These are phyloP conservation scores for Ceratobasidium sp. DNA, from an alignment of 1,284 basidiomycete genomes.

Conservation along the genomic window DNA sequence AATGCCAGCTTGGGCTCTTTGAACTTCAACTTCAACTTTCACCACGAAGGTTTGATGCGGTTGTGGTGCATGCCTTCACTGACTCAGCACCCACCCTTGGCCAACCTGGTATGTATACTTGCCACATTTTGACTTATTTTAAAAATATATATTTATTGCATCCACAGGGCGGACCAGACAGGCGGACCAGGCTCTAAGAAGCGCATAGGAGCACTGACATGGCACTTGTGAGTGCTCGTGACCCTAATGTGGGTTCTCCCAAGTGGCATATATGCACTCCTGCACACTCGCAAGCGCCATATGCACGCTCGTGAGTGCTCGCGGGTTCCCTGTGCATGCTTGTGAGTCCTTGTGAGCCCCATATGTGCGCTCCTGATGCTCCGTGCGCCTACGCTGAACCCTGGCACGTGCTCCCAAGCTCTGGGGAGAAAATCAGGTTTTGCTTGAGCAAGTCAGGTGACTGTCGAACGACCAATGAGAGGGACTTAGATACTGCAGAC, in stretches of 20 bases:
- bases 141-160: background rate
- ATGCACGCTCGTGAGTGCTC: too few relatives aligned
- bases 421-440: too few relatives aligned
- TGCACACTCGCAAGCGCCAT: too few relatives aligned
- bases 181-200: background rate
- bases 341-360: background rate
- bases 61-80: too few relatives aligned
- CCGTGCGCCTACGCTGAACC: background rate
- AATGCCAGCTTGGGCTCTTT: too few relatives aligned
- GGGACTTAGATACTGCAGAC: too few relatives aligned
- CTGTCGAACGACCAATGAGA: too few relatives aligned
- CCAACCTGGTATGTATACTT: background rate
- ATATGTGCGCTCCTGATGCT: background rate
- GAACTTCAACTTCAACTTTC: too few relatives aligned
- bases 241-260: background rate
- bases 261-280: background rate
- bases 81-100: too few relatives aligned
- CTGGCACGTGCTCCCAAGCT: background rate
- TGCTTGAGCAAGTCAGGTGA: conserved; percentile 52
- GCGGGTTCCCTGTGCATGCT: background rate
- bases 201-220: background rate
- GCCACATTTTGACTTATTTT: background rate
- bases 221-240: background rate
- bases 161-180: background rate
- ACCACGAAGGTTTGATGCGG: too few relatives aligned